phyloP scores from a whole-genome alignment of 371 early-diverging fungal species.

The Choanephora cucurbitarum region DNA sequence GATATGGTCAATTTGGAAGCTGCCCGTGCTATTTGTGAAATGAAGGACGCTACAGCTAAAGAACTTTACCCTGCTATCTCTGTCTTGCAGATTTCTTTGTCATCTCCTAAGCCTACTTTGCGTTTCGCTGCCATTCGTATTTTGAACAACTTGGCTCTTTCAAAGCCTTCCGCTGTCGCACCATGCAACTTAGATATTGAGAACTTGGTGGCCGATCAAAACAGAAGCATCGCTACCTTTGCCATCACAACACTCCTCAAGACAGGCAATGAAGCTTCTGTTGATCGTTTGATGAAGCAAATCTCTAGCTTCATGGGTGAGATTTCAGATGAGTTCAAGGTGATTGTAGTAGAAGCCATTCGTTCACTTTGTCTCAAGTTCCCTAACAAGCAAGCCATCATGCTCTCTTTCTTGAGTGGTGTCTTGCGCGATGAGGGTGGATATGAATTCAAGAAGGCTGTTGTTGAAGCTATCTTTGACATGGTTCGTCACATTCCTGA shows the following conservation, averaged over 20 bases:
- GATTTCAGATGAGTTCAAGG: constrained; percentile 98
- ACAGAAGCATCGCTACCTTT: constrained; percentile 97
- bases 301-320: constrained; percentile 96
- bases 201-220: constrained; percentile 92
- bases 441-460: constrained; percentile 93
- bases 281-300: constrained; percentile 98
- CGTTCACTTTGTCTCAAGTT: constrained; percentile 95
- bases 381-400: constrained; percentile 91
- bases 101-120: constrained; percentile 89
- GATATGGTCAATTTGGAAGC: constrained; percentile 98
- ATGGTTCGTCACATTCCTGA: constrained; percentile 92
- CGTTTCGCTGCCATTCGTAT: constrained; percentile 97
- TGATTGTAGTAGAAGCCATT: constrained; percentile 97
- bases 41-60: constrained; percentile 79
- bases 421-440: constrained; percentile 97
- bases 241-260: constrained; percentile 98
- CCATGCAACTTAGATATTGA: constrained; percentile 98
- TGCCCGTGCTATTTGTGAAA: constrained; percentile 94
- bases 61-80: constrained; percentile 92
- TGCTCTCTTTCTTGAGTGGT: constrained; percentile 90
- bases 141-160: constrained; percentile 87
- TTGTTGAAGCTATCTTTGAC: constrained; percentile 97
- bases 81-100: constrained; percentile 90
- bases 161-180: constrained; percentile 86
- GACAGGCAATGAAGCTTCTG: constrained; percentile 97